Evolutionary conservation across 2,329 filamentous ascomycete species (phyloP).

Genomic region (Torrubiellomyces zombiae): DNA sequence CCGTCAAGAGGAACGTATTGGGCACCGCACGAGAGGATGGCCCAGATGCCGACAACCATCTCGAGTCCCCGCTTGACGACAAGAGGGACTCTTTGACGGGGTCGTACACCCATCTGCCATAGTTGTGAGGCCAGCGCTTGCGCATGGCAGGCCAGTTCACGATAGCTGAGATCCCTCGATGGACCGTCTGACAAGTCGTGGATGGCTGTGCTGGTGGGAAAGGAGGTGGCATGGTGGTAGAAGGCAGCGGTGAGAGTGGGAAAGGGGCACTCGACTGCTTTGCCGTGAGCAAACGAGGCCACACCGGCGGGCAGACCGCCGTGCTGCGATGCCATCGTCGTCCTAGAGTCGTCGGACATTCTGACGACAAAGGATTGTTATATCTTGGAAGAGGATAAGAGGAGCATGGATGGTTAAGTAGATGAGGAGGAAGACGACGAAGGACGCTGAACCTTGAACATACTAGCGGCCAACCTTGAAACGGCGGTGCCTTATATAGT

Average conservation of each 20-base stretch:
- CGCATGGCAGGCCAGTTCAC: conserved; percentile 22
- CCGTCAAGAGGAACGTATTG: conserved; percentile 45
- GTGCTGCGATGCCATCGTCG: no score
- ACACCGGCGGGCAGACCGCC: conserved; percentile 3
- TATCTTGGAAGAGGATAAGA: conserved; percentile 1
- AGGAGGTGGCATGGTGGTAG: conserved; percentile 18
- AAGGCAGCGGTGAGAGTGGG: conserved; percentile 21
- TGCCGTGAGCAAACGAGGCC: conserved; percentile 4
- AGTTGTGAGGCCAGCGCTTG: conserved; percentile 26
- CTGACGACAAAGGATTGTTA: conserved; percentile 1
- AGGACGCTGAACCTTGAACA: no score
- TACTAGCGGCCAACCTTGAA: no score
- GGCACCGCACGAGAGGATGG: conserved; percentile 36
- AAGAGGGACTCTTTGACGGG: conserved; percentile 32
- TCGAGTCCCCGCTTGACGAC: conserved; percentile 37
- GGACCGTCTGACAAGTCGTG: conserved; percentile 16
- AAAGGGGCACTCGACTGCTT: conserved; percentile 14
- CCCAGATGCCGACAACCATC: conserved; percentile 40
- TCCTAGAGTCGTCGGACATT: conserved; percentile 1
- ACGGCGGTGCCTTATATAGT: no score
- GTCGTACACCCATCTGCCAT: conserved; percentile 19
- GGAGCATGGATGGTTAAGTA: background rate
- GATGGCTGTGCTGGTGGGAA: conserved; percentile 21
- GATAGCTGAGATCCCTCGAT: conserved; percentile 23
- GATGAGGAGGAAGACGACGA: background rate